Percentiles rank a stretch among this genome's conserved stretches.
These are phyloP conservation scores for Triangularia setosa DNA, from an alignment of 2,329 filamentous ascomycete genomes.

Conservation along the genomic window DNA sequence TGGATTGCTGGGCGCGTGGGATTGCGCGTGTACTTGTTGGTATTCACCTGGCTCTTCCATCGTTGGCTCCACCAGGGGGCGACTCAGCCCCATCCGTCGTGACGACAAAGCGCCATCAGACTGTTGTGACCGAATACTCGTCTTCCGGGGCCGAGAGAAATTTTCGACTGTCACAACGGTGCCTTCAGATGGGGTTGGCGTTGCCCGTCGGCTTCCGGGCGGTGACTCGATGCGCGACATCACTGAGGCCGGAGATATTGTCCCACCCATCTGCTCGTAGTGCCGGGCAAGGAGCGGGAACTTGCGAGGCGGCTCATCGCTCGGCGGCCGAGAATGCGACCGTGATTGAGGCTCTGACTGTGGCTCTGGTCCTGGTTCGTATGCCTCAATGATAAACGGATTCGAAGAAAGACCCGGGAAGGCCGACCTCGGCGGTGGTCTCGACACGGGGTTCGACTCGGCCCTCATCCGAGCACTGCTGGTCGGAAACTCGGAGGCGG, in stretches of 20 bases:
- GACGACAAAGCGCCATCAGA: slow-evolving; percentile 20
- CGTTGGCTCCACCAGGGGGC: slow-evolving; percentile 19
- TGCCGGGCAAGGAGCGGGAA: slow-evolving; percentile 21
- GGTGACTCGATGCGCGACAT: slow-evolving; percentile 23
- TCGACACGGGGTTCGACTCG: slow-evolving; percentile 24
- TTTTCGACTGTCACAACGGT: slow-evolving; percentile 41
- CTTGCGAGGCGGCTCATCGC: slow-evolving; percentile 16
- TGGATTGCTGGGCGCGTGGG: slow-evolving; percentile 18
- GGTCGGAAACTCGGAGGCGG: slow-evolving; percentile 18
- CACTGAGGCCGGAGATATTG: slow-evolving; percentile 25
- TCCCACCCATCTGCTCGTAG: slow-evolving; percentile 21
- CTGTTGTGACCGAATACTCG: slow-evolving; percentile 36
- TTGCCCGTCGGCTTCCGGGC: slow-evolving; percentile 29
- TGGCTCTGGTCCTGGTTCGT: slow-evolving; percentile 17
- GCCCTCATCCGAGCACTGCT: slow-evolving; percentile 16
- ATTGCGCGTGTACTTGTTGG: slow-evolving; percentile 13
- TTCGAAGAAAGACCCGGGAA: slow-evolving; percentile 33
- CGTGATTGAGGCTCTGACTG: neutral
- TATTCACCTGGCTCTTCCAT: slow-evolving; percentile 24
- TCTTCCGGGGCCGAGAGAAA: slow-evolving; percentile 57
- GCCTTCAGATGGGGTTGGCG: slow-evolving; percentile 27
- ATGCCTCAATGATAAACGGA: slow-evolving; percentile 30
- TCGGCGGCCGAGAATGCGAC: slow-evolving; percentile 7
- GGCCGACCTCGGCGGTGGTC: slow-evolving; percentile 26
- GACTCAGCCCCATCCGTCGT: slow-evolving; percentile 16